Conservation (phyloP, 2,329 filamentous ascomycete genomes). For the Monosporascus sp. region DNA sequence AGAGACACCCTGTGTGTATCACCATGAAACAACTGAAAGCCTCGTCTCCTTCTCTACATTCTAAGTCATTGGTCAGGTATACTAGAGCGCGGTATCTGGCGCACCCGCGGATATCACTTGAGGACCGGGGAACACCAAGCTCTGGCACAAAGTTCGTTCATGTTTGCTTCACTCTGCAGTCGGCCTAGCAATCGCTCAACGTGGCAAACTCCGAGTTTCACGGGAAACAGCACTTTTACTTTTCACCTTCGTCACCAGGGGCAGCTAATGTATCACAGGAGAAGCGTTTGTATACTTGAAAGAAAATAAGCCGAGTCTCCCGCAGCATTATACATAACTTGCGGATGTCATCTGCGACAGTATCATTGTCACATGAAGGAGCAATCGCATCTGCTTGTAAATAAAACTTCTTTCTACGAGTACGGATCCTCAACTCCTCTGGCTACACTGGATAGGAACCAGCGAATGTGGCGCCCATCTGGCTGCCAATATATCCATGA, state of each 20-base stretch:
- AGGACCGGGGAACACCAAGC: not conserved
- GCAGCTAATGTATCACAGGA: not conserved
- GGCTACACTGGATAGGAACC: not conserved
- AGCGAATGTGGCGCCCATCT: not conserved
- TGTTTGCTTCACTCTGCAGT: constrained; percentile 14
- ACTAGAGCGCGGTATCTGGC: no score
- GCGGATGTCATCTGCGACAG: not conserved
- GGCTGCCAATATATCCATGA: not conserved
- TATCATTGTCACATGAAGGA: not conserved
- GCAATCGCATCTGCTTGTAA: not conserved
- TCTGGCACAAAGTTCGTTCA: not conserved
- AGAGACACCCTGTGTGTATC: constrained; percentile 5
- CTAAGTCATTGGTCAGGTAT: not conserved
- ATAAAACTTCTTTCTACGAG: not conserved
- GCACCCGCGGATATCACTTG: not conserved
- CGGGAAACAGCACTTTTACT: not conserved
- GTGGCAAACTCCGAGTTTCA: constrained; percentile 2
- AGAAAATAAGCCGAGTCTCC: not conserved
- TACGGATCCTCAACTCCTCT: not conserved
- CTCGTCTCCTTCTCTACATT: not conserved
- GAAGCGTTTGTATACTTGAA: not conserved
- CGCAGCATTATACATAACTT: not conserved
- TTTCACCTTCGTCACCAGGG: no score
- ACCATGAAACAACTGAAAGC: constrained; percentile 5
- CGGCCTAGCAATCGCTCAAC: constrained; percentile 5